Evolutionary conservation across 2,329 filamentous ascomycete genomes (phyloP).

Genomic region (Ceratocystis lukuohia): DNA sequence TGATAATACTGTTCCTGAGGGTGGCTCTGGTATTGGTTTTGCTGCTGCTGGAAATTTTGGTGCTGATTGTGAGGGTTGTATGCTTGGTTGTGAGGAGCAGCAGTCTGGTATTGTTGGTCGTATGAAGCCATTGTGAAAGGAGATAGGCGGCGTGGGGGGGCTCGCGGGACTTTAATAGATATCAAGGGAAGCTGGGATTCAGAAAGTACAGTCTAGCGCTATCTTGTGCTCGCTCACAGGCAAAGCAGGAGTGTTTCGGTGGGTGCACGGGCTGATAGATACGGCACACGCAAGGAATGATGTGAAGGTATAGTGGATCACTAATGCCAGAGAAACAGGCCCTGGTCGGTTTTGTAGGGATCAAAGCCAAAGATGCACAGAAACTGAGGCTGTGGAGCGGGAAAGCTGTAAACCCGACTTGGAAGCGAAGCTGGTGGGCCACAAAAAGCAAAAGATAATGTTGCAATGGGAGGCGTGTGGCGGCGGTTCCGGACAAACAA

Average conservation of each 20-base stretch:
- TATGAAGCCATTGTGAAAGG: slow-evolving; percentile 17
- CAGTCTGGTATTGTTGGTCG: slow-evolving; percentile 13
- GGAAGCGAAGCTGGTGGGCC: background rate
- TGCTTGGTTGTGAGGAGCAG: slow-evolving; percentile 14
- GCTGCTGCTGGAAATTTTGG: slow-evolving; percentile 13
- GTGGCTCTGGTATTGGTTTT: slow-evolving; percentile 16
- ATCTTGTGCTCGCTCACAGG: background rate
- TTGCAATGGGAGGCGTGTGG: slow-evolving; percentile 3
- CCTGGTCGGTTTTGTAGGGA: slow-evolving; percentile 9
- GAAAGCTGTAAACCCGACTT: background rate
- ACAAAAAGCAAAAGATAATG: background rate
- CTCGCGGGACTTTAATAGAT: slow-evolving; percentile 19
- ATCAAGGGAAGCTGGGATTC: background rate
- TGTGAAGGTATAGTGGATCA: slow-evolving; percentile 14
- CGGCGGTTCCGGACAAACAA: slow-evolving; percentile 8
- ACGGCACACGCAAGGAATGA: slow-evolving; percentile 14
- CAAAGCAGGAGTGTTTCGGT: slow-evolving; percentile 6
- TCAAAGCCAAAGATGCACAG: background rate
- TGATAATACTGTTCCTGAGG: slow-evolving; percentile 12
- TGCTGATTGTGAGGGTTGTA: slow-evolving; percentile 21
- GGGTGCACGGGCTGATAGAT: slow-evolving; percentile 17
- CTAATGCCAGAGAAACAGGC: slow-evolving; percentile 14
- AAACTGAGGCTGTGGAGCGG: background rate
- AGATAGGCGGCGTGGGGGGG: slow-evolving; percentile 11
- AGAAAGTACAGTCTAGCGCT: background rate